A percentile compares a stretch with the other conserved stretches of the same genome.
phyloP scores from a whole-genome alignment of 2,329 filamentous ascomycete genomes.

The Delphinella strobiligena region DNA sequence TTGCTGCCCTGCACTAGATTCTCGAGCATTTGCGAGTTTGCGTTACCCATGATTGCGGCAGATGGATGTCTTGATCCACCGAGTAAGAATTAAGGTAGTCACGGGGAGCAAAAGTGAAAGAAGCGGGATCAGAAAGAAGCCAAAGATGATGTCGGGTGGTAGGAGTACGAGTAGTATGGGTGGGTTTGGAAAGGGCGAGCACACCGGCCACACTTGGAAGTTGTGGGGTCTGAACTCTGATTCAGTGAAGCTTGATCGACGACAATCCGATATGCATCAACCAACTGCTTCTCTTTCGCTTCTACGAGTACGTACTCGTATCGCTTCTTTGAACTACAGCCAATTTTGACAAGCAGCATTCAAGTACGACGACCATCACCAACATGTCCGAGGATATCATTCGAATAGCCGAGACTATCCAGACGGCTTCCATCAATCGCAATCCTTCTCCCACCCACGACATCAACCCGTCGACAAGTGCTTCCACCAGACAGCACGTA shows the following conservation, averaged over 20 bases:
- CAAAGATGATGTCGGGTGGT: no score
- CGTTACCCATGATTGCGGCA: conserved; percentile 34
- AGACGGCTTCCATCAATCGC: conserved; percentile 65
- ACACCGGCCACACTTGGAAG: no score
- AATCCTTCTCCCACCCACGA: conserved; percentile 63
- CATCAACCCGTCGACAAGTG: conserved; percentile 66
- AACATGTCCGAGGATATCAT: conserved; percentile 20
- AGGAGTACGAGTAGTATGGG: no score
- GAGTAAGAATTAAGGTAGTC: no score
- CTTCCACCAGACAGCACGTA: conserved; percentile 54
- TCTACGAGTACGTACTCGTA: no score
- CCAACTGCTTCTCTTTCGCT: no score
- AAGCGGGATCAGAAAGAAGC: no score
- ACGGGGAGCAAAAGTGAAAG: no score
- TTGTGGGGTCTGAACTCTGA: no score
- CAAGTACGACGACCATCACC: not conserved
- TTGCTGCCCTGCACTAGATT: conserved; percentile 95
- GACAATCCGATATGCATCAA: not conserved
- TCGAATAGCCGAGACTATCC: conserved; percentile 64
- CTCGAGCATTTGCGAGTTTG: conserved; percentile 64
- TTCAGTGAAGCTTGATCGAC: not conserved
- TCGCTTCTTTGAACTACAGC: no score
- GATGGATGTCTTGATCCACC: not conserved
- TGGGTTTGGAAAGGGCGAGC: no score
- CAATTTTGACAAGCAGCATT: not conserved